A percentile compares a stretch with the other conserved stretches of the same genome.
Evolutionary conservation across 2,329 filamentous ascomycete species (phyloP).

Genomic region (Colletotrichum sp.): DNA sequence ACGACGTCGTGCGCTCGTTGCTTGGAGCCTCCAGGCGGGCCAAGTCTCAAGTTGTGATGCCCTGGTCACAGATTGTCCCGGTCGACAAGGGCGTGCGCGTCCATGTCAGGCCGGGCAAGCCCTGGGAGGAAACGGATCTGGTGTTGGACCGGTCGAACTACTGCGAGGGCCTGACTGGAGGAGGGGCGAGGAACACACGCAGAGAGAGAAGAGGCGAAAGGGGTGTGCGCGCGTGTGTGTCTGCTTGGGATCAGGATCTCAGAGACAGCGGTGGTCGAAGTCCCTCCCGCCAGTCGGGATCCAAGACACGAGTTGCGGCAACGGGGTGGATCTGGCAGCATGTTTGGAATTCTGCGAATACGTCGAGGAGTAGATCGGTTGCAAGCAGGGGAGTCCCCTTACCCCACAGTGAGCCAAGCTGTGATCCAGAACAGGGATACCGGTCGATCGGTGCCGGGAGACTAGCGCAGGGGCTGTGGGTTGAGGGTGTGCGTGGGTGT

Average conservation of each 20-base stretch:
- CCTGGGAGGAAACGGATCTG: not conserved
- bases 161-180: not conserved
- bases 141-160: constrained; percentile 12
- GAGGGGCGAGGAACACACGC: not conserved
- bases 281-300: constrained; percentile 2
- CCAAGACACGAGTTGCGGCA: constrained; percentile 18
- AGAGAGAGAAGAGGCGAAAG: not conserved
- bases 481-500: not conserved
- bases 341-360: constrained; percentile 11
- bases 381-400: constrained; percentile 11
- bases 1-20: constrained; percentile 16
- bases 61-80: constrained; percentile 19
- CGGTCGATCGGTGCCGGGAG: constrained; percentile 6
- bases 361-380: constrained; percentile 10
- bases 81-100: constrained; percentile 14
- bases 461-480: constrained; percentile 12
- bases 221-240: not conserved
- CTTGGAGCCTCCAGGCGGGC: constrained; percentile 16
- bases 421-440: constrained; percentile 16
- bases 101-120: constrained; percentile 11
- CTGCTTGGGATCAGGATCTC: not conserved
- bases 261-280: not conserved
- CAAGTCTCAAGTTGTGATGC: constrained; percentile 21
- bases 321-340: constrained; percentile 15
- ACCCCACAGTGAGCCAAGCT: constrained; percentile 11